Conservation (phyloP, 176 grass and related monocot genomes). For the Lolium perenne region DNA sequence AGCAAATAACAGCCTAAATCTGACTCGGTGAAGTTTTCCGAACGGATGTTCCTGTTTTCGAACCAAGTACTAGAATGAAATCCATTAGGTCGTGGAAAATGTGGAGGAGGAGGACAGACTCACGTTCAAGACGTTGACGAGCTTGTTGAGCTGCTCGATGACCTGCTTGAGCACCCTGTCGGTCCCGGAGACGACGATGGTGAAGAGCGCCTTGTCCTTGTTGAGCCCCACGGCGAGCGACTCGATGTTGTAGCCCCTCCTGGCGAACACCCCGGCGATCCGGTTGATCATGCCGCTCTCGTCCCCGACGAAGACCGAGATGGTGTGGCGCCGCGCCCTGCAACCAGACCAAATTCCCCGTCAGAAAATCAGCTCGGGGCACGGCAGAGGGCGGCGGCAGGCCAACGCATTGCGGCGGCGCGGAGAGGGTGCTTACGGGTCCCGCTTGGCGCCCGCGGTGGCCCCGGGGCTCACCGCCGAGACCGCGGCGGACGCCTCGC, state of each 20-base stretch:
- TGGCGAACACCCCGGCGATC: constrained; percentile 91
- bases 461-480: neutral
- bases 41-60: neutral
- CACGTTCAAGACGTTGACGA: constrained; percentile 85
- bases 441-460: constrained; percentile 31
- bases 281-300: constrained; percentile 99
- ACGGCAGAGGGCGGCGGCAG: too few species aligned
- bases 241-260: constrained; percentile 97
- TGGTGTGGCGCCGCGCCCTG: constrained; percentile 85
- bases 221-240: constrained; percentile 97
- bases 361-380: neutral
- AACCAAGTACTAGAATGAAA: neutral
- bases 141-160: constrained; percentile 92
- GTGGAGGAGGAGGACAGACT: neutral
- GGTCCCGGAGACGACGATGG: constrained; percentile 90
- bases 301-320: constrained; percentile 96
- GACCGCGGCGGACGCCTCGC: constrained; percentile 34
- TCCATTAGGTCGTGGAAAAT: too few species aligned
- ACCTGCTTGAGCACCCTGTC: constrained; percentile 80
- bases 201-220: constrained; percentile 96
- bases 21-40: neutral
- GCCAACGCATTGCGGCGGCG: too few species aligned
- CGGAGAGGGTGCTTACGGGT: constrained; percentile 35
- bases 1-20: neutral
- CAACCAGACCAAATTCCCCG: constrained; percentile 29